These are phyloP conservation scores for Candida parachauliodes DNA, from an alignment of 805 yeast genomes.

Conservation along the genomic window DNA sequence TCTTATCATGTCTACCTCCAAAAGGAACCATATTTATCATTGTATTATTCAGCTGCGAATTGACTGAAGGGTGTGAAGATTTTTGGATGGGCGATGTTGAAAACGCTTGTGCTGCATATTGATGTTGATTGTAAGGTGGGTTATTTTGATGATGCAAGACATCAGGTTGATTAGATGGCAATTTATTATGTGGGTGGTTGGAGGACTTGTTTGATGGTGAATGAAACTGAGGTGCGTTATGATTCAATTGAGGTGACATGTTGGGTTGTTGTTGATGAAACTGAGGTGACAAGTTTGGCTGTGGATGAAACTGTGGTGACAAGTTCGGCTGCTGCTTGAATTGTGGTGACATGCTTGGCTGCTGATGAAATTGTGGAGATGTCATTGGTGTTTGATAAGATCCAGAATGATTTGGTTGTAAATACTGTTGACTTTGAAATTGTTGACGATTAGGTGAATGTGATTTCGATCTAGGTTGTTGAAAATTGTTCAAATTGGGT, in stretches of 20 bases:
- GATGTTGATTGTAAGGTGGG: too few relatives aligned
- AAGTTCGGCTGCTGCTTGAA: neutral
- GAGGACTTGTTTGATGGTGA: too few relatives aligned
- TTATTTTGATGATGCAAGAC: too few relatives aligned
- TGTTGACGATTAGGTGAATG: slow-evolving; percentile 2
- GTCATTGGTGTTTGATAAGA: slow-evolving; percentile 9
- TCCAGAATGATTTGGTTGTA: neutral
- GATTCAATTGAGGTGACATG: neutral
- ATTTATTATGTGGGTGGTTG: too few relatives aligned
- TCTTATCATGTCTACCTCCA: slow-evolving; percentile 34
- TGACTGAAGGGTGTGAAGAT: neutral
- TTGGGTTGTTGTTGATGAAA: neutral
- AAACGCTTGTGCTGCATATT: too few relatives aligned
- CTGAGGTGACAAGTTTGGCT: slow-evolving; percentile 1
- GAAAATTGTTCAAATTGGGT: too few relatives aligned
- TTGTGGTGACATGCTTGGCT: neutral
- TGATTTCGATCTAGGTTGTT: neutral
- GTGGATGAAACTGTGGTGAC: neutral
- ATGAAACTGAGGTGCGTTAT: neutral
- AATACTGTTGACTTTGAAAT: slow-evolving; percentile 11
- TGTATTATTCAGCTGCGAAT: neutral
- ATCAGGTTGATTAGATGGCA: too few relatives aligned
- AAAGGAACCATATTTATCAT: slow-evolving; percentile 49
- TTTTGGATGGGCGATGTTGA: too few relatives aligned
- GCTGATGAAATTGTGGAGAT: neutral